phyloP scores from a whole-genome alignment of 176 grass and related monocot species.

The Ampelocalamus luodianensis region DNA sequence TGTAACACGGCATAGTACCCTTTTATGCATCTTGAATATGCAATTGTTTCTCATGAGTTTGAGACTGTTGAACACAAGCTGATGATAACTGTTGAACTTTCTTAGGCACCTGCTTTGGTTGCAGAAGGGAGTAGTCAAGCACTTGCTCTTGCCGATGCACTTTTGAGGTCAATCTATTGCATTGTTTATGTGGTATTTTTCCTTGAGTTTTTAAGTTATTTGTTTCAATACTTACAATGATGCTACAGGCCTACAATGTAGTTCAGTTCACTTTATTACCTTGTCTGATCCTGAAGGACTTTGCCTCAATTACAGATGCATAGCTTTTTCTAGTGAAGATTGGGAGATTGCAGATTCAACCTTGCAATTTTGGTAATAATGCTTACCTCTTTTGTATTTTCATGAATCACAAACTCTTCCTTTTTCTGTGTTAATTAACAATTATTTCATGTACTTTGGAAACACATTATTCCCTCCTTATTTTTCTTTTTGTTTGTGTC shows the following conservation, averaged over 20 bases:
- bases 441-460: background rate
- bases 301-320: slow-evolving; percentile 65
- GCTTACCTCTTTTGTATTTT: slow-evolving; percentile 25
- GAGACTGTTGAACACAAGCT: slow-evolving; percentile 9
- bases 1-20: background rate
- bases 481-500: slow-evolving; percentile 1
- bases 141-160: slow-evolving; percentile 86
- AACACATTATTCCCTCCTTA: slow-evolving; percentile 1
- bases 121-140: slow-evolving; percentile 78
- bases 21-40: background rate
- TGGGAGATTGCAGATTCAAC: slow-evolving; percentile 98
- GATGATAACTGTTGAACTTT: slow-evolving; percentile 46
- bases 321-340: slow-evolving; percentile 78
- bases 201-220: slow-evolving; percentile 41
- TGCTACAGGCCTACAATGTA: background rate
- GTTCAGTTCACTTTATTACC: slow-evolving; percentile 32
- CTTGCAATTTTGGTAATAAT: slow-evolving; percentile 87
- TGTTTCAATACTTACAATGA: slow-evolving; percentile 24
- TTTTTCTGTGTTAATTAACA: slow-evolving; percentile 5
- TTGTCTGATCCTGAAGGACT: slow-evolving; percentile 16
- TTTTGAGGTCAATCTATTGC: slow-evolving; percentile 86
- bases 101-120: slow-evolving; percentile 85
- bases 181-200: slow-evolving; percentile 55
- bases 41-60: background rate
- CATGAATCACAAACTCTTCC: background rate